Evolutionary conservation across 345 rosid genomes (phyloP).

Genomic region (Rhizophora apiculata): DNA sequence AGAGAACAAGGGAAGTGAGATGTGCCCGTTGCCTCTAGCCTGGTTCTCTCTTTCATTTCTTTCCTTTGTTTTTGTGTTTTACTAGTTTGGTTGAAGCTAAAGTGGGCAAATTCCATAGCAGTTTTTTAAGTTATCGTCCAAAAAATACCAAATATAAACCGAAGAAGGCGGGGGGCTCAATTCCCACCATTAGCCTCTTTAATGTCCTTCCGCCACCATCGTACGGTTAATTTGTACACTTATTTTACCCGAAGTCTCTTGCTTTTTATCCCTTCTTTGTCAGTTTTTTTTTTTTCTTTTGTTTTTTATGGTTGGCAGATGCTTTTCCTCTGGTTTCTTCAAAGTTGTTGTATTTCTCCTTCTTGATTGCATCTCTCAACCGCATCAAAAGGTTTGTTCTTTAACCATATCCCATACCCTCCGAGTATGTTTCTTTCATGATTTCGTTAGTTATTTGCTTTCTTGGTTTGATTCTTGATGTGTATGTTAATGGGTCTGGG

Average conservation of each 20-base stretch:
- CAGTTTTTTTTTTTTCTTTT: neutral
- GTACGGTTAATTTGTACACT: neutral
- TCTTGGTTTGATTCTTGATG: neutral
- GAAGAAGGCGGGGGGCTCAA: neutral
- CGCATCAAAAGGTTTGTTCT: neutral
- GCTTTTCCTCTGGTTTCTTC: neutral
- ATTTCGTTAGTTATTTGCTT: neutral
- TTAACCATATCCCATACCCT: neutral
- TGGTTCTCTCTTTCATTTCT: no score
- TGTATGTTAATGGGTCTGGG: neutral
- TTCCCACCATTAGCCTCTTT: neutral
- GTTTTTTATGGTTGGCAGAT: neutral
- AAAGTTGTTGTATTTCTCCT: neutral
- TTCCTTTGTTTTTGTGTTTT: no score
- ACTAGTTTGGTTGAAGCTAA: neutral
- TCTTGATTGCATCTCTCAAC: neutral
- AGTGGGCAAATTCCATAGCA: neutral
- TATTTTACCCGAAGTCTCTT: neutral
- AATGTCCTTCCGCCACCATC: neutral
- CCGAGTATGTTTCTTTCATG: neutral
- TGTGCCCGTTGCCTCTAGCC: no score
- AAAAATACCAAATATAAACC: neutral
- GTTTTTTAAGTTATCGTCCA: neutral
- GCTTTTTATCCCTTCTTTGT: neutral
- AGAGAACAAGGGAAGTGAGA: no score